Evolutionary conservation across 768 basidiomycete genomes (phyloP).

Genomic region (Leccinum uliginosum): DNA sequence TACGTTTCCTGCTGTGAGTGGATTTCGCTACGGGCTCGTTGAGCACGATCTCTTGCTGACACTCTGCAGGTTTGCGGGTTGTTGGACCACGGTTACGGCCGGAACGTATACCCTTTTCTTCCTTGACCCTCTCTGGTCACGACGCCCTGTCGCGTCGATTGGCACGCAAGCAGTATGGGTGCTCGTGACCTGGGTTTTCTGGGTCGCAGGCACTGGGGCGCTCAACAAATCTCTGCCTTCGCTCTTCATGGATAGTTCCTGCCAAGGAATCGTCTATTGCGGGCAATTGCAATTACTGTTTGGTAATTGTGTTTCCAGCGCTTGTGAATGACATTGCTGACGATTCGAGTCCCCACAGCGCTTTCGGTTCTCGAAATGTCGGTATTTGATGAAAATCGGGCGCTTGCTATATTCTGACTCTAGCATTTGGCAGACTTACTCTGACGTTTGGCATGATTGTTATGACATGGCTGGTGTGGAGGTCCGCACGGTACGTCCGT

Average conservation of each 20-base stretch:
- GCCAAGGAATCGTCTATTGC: conserved; percentile 47
- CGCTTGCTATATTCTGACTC: conserved; percentile 8
- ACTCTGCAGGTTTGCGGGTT: conserved; percentile 46
- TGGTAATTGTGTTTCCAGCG: conserved; percentile 30
- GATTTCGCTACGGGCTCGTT: neutral
- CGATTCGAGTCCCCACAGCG: conserved; percentile 23
- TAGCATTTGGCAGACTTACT: conserved; percentile 32
- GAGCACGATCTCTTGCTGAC: conserved; percentile 5
- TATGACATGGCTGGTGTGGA: conserved; percentile 51
- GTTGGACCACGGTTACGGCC: conserved; percentile 57
- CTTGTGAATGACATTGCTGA: neutral
- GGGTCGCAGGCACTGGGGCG: conserved; percentile 53
- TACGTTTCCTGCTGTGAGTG: conserved; percentile 47
- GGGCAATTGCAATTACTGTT: conserved; percentile 52
- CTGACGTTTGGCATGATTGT: conserved; percentile 46
- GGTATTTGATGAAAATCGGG: conserved; percentile 14
- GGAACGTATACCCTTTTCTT: conserved; percentile 53
- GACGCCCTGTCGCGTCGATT: conserved; percentile 48
- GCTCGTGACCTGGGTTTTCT: conserved; percentile 54
- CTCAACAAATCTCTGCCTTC: conserved; percentile 47
- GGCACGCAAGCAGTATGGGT: conserved; percentile 60
- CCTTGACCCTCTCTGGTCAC: conserved; percentile 56
- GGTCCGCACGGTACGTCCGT: conserved; percentile 39
- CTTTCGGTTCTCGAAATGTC: conserved; percentile 53
- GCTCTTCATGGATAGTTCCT: conserved; percentile 38